Evolutionary conservation across 805 yeast species (phyloP), one percentile per base, ranked within the genome.

Genomic region (Saccharomyces paradoxus): DNA sequence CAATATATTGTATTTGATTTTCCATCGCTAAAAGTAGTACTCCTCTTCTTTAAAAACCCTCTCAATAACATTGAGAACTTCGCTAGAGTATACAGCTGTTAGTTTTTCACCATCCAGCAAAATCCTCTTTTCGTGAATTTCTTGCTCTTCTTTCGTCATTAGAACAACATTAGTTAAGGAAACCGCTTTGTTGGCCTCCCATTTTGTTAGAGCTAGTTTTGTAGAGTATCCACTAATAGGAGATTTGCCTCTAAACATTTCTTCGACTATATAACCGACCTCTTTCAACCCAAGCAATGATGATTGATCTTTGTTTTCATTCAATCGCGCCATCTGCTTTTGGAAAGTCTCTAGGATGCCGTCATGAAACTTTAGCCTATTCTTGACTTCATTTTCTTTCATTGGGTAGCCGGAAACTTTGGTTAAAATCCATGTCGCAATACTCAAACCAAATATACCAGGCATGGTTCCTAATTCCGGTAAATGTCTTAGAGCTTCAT

Each of bases 401-500:
- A 83, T 81, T 14, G 90, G 89, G 66, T 91, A 91, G 0, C 90
- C 96, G 1, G 92, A 82, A 9, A 88, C 81, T 1, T 77, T 68
- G 2, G 92, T 85, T 29, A 91, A 70, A 24, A 90, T 72, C 68
- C 86, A 83, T 1, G 96, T 84, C 3, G 95, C 91, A 53, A 90
- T 78, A 0, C 94, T 80, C 44, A 90, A 77, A 0, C 97, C 97
- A 72, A 91, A 91, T 73, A 89, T 83, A 1, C 90, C 96, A 1
- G 97, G 97, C 83, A 91, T 81, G 0, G 97, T 87, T 2, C 97
- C 96, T 57, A 90, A 72, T 0, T 91, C 97, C 0, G 97, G 97
- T 55, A 90, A 76, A 48, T 90, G 89, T 60, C 97, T 77, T 12
- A 89, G 96, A 60, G 97, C 77, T 73, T 91, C 91, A 70, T 87